Conservation (phyloP, 2,329 filamentous ascomycete species). For the Cladosporium colombiae region DNA sequence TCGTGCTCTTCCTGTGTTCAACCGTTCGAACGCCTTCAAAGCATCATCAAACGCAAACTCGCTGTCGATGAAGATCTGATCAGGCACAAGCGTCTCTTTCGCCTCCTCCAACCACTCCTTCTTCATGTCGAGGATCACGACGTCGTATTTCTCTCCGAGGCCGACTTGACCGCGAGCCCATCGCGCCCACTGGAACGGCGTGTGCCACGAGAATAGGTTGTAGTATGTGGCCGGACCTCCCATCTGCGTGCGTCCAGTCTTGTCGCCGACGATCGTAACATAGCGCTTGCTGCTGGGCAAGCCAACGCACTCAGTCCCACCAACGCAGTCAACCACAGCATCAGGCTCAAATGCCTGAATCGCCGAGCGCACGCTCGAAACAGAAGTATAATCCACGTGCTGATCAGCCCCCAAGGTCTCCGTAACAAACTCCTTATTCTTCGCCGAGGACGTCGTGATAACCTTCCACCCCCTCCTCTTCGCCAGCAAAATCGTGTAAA, state of each 20-base stretch:
- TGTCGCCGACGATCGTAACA: slow-evolving; percentile 47
- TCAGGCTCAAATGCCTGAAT: slow-evolving; percentile 55
- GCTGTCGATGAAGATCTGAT: slow-evolving; percentile 59
- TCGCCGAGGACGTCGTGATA: slow-evolving; percentile 56
- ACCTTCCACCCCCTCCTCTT: slow-evolving; percentile 38
- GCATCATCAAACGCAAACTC: slow-evolving; percentile 59
- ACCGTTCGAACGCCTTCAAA: slow-evolving; percentile 37
- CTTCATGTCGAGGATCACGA: slow-evolving; percentile 46
- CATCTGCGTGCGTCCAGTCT: slow-evolving; percentile 37
- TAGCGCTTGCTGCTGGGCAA: slow-evolving; percentile 50
- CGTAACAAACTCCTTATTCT: slow-evolving; percentile 59
- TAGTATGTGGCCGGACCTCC: slow-evolving; percentile 38
- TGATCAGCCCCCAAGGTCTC: slow-evolving; percentile 61
- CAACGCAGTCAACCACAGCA: slow-evolving; percentile 63
- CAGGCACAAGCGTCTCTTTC: slow-evolving; percentile 52
- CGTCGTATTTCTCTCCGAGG: slow-evolving; percentile 40
- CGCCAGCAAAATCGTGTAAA: slow-evolving; percentile 37
- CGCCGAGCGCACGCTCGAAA: slow-evolving; percentile 48
- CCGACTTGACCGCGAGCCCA: slow-evolving; percentile 44
- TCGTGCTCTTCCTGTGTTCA: slow-evolving; percentile 37
- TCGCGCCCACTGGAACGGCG: slow-evolving; percentile 33
- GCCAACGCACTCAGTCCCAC: slow-evolving; percentile 40
- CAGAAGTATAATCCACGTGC: slow-evolving; percentile 61
- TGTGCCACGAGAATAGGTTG: slow-evolving; percentile 28
- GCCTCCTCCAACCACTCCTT: slow-evolving; percentile 54